Conservation (phyloP, 345 rosid species). For the Rhizophora apiculata region DNA sequence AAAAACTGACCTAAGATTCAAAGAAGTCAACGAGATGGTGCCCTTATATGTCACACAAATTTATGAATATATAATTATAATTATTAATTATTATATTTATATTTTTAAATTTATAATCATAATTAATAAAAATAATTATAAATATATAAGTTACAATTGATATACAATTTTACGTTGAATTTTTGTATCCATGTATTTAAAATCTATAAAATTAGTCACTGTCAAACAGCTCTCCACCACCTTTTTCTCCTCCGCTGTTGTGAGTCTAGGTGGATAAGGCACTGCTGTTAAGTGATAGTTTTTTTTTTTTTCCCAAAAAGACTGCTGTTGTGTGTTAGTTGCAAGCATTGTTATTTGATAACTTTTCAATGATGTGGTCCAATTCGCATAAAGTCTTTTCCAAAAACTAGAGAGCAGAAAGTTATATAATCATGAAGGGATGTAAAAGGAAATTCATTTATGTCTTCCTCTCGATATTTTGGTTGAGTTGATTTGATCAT, state of each 20-base stretch:
- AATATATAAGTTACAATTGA: no score
- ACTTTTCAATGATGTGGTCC: no score
- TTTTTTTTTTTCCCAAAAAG: no score
- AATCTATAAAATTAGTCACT: slow-evolving; percentile 16
- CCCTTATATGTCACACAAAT: no score
- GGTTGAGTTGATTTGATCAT: slow-evolving; percentile 20
- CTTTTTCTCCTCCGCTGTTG: background rate
- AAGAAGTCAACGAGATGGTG: no score
- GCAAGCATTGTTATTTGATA: background rate
- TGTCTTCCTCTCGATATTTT: background rate
- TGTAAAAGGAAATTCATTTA: background rate
- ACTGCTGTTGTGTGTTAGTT: background rate
- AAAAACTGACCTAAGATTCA: background rate
- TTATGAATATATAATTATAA: no score
- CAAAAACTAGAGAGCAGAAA: background rate
- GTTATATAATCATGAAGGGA: background rate
- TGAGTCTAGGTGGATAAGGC: background rate
- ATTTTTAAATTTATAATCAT: no score
- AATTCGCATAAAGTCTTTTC: background rate
- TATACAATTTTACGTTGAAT: no score
- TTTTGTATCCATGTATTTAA: no score
- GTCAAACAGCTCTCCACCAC: slow-evolving; percentile 7
- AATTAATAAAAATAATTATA: no score
- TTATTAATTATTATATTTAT: no score
- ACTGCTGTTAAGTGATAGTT: background rate